A percentile compares a stretch with the other conserved stretches of the same genome.
phyloP scores from a whole-genome alignment of 441 rosid genomes.

The Pelargonium cotyledonis region DNA sequence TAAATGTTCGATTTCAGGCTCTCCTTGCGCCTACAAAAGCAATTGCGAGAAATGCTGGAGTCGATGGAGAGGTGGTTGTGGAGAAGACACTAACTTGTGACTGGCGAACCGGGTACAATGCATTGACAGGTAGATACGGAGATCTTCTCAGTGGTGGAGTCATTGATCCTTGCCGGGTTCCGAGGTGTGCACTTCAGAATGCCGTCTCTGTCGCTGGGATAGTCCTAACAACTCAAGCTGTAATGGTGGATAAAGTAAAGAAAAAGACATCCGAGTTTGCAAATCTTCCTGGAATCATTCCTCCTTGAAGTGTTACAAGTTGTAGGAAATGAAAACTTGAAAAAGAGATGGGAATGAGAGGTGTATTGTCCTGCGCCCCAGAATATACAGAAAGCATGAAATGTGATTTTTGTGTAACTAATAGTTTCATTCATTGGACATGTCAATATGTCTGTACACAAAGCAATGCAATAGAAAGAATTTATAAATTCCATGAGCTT shows the following conservation, averaged over 20 bases:
- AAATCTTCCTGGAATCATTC: conserved; percentile 60
- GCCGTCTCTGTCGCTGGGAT: conserved; percentile 76
- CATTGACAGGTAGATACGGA: conserved; percentile 58
- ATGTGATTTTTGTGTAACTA: not conserved
- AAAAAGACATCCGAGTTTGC: conserved; percentile 48
- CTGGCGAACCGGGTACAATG: conserved; percentile 73
- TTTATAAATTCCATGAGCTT: no score
- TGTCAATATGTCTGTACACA: no score
- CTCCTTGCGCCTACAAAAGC: conserved; percentile 63
- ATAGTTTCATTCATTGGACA: no score
- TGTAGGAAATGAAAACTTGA: not conserved
- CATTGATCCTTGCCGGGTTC: conserved; percentile 66
- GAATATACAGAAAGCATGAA: not conserved
- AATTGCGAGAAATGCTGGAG: conserved; percentile 70
- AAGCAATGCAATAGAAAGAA: no score
- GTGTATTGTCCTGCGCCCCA: not conserved
- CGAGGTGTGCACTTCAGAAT: conserved; percentile 70
- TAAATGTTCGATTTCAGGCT: conserved; percentile 38
- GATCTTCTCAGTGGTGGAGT: conserved; percentile 65
- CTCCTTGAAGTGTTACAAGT: conserved; percentile 5
- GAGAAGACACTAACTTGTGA: conserved; percentile 49
- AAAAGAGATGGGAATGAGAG: not conserved
- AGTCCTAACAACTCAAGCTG: conserved; percentile 76
- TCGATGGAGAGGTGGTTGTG: conserved; percentile 61
- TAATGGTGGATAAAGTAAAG: conserved; percentile 55